These are phyloP conservation scores for Colletotrichum eleusines DNA, from an alignment of 2,329 filamentous ascomycete species.

Conservation along the genomic window DNA sequence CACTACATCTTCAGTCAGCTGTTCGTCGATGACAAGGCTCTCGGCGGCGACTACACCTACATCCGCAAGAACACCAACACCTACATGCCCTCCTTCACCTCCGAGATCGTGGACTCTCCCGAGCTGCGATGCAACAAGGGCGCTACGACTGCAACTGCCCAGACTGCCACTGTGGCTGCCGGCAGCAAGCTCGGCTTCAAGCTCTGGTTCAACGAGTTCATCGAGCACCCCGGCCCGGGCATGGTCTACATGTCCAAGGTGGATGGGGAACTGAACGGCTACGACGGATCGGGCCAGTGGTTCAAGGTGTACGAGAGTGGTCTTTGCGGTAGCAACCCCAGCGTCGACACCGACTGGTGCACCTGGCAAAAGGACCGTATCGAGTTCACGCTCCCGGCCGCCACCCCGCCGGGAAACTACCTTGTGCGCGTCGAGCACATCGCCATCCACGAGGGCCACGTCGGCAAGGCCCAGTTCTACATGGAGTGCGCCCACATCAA, in stretches of 20 bases:
- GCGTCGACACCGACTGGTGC: constrained; percentile 32
- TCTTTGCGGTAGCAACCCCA: constrained; percentile 27
- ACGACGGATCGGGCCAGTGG: constrained; percentile 43
- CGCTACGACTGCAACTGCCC: constrained; percentile 6
- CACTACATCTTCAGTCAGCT: constrained; percentile 44
- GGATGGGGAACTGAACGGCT: constrained; percentile 34
- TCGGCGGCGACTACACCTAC: constrained; percentile 39
- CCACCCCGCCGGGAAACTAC: constrained; percentile 54
- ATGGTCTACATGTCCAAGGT: constrained; percentile 33
- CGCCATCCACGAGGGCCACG: constrained; percentile 54
- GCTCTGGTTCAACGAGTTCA: constrained; percentile 15
- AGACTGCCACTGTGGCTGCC: constrained; percentile 12
- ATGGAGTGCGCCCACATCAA: constrained; percentile 57
- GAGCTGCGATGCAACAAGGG: constrained; percentile 29
- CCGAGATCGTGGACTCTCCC: not conserved
- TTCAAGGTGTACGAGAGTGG: constrained; percentile 44
- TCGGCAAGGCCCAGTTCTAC: constrained; percentile 52
- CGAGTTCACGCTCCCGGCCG: constrained; percentile 51
- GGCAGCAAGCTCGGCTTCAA: constrained; percentile 30
- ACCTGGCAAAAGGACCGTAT: constrained; percentile 36
- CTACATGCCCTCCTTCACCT: constrained; percentile 29
- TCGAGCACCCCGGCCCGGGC: constrained; percentile 34
- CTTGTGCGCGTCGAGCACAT: constrained; percentile 58
- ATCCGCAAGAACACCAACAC: constrained; percentile 33
- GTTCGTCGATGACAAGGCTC: constrained; percentile 37